Evolutionary conservation across 345 rosid genomes (phyloP).

Genomic region (Populus ilicifolia): DNA sequence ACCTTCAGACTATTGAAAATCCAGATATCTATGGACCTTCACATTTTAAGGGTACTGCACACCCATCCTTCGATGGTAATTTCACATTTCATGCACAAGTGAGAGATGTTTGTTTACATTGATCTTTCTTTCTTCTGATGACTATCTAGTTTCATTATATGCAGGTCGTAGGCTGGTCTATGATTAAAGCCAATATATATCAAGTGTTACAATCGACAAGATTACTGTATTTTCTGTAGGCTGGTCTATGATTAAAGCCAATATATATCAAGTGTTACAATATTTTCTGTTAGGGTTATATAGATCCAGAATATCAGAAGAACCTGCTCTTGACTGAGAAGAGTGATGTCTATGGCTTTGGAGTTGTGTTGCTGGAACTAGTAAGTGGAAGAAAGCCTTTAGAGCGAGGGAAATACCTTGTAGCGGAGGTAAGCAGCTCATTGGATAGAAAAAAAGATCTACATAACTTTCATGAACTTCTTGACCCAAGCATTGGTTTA

Average conservation of each 20-base stretch:
- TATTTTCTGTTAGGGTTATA: no score
- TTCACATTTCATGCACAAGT: neutral
- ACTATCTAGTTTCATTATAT: no score
- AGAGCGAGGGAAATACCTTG: conserved; percentile 76
- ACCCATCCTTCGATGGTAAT: conserved; percentile 51
- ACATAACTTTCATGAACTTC: conserved; percentile 54
- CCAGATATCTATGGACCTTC: conserved; percentile 54
- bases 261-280: no score
- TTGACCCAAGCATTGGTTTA: conserved; percentile 57
- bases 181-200: no score
- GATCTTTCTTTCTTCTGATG: no score
- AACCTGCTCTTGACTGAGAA: conserved; percentile 83
- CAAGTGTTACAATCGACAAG: neutral
- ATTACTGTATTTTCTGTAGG: neutral
- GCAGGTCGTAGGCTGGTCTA: no score
- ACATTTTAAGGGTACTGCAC: conserved; percentile 35
- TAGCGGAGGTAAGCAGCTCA: conserved; percentile 53
- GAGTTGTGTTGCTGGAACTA: conserved; percentile 77
- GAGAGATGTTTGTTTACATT: no score
- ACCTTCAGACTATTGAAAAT: conserved; percentile 58
- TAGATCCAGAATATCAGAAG: conserved; percentile 94
- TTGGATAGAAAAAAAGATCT: conserved; percentile 53
- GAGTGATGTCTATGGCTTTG: conserved; percentile 92
- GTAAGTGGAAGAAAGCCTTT: conserved; percentile 67
- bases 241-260: no score